Evolutionary conservation across 1,284 basidiomycete genomes (phyloP).

Genomic region (Ustilago curta): DNA sequence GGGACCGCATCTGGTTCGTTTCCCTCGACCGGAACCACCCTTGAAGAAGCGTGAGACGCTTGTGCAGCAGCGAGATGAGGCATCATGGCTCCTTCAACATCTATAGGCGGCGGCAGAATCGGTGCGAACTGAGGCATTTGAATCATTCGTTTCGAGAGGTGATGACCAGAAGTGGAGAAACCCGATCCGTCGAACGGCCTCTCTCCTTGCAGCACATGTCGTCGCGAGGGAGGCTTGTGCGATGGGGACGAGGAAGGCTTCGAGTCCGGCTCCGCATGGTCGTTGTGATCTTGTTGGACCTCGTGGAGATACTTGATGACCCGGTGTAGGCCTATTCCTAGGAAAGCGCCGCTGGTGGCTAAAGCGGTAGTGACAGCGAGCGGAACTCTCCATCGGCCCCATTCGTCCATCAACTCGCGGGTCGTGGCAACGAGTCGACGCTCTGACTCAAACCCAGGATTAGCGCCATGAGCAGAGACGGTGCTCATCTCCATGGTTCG

Average conservation of each 20-base stretch:
- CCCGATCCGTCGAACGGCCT: neutral
- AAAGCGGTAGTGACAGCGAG: neutral
- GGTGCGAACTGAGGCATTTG: neutral
- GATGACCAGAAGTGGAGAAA: neutral
- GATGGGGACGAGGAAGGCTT: neutral
- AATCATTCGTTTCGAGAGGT: slow-evolving; percentile 6
- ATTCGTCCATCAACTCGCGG: neutral
- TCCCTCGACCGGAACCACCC: slow-evolving; percentile 2
- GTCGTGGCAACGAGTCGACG: neutral
- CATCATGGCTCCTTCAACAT: neutral
- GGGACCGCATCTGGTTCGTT: neutral
- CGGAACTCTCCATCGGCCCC: neutral
- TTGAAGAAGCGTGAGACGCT: neutral
- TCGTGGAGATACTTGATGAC: neutral
- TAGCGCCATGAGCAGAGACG: neutral
- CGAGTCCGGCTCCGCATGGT: neutral
- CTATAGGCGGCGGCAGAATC: no score
- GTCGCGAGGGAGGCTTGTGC: neutral
- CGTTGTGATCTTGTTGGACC: neutral
- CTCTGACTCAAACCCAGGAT: neutral
- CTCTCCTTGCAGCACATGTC: neutral
- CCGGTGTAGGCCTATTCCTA: neutral
- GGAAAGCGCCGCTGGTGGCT: neutral
- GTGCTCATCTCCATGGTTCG: neutral
- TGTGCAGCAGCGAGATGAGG: neutral